Evolutionary conservation across 2,329 filamentous ascomycete genomes (phyloP), one percentile per base, ranked within the genome.

Genomic region (Trichoderma sp.): DNA sequence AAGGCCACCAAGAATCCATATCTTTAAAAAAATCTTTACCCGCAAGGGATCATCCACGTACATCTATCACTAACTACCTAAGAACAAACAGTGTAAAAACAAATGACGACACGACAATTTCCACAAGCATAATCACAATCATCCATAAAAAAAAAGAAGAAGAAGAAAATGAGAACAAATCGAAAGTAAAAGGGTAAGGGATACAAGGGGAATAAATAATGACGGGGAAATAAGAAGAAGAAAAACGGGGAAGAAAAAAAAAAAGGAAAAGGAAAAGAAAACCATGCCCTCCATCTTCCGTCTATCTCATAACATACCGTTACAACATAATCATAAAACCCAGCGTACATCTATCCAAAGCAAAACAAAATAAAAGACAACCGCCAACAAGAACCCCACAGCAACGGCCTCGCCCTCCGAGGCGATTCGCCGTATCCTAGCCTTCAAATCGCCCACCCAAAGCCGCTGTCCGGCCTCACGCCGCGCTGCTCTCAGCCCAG

Each of bases 401-500:
- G 70, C 74, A 42, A 79, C 71, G 35, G 77, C 76, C 56, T 76
- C 74, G 61, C 72, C 73, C 68, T 81, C 78, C 2, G 73, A 71
- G 15, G 72, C 67, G 50, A 77, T 64, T 60, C 74, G 74, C 53
- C 25, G 71, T 45, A 69, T 48, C 67, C 74, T 71, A 12, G 76
- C 74, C 48, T 71, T 74, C 37, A 71, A 70, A 59, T 86, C 81
- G 19, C 80, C 80, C 17, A 83, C 32, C 73, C 80, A 80, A 48
- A 87, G 67, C 68, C 75, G 77, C 76, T 88, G 80, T 2, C 85
- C 84, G 2, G 76, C 76, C 32, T 81, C 81, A 53, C 81, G 79
- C 70, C 87, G 80, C 25, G 87, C 87, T 5, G 79, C 79, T 67
- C 79, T 81, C 71, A 90, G 74, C 0, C 87, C 87, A 0, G 87